phyloP scores from a whole-genome alignment of 176 grass and related monocot genomes.

The Zoysia japonica region DNA sequence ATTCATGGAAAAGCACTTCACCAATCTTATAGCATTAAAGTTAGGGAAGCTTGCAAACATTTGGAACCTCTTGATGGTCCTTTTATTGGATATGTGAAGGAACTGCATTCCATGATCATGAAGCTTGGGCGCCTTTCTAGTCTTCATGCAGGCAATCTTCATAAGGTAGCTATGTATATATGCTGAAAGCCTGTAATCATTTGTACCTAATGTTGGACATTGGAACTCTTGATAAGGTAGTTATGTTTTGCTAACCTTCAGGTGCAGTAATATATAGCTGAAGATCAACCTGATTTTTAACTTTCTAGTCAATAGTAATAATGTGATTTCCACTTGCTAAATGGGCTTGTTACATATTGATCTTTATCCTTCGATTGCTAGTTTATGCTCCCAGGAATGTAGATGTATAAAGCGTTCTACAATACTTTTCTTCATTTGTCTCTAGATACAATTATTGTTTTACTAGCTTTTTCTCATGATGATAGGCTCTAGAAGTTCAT shows the following conservation, averaged over 20 bases:
- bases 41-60: conserved; percentile 79
- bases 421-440: conserved; percentile 10
- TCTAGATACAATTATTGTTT: conserved; percentile 30
- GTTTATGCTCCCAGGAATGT: conserved; percentile 19
- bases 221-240: conserved; percentile 5
- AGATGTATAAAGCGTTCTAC: conserved; percentile 9
- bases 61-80: conserved; percentile 67
- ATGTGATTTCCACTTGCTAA: conserved; percentile 3
- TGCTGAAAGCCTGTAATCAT: conserved; percentile 2
- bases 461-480: conserved; percentile 32
- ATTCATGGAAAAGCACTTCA: conserved; percentile 76
- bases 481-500: conserved; percentile 89
- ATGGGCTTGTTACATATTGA: neutral
- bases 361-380: neutral
- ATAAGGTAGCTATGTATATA: conserved; percentile 61
- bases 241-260: neutral
- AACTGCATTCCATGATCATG: conserved; percentile 77
- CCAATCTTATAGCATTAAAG: conserved; percentile 78
- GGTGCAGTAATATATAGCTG: conserved; percentile 1
- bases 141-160: conserved; percentile 92
- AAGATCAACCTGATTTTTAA: conserved; percentile 11
- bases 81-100: conserved; percentile 58
- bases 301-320: neutral
- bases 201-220: neutral
- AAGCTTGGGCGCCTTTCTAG: conserved; percentile 85